Base-by-base conservation (phyloP, 148 eudicot species). In the Tetragonia tetragonoides region DNA sequence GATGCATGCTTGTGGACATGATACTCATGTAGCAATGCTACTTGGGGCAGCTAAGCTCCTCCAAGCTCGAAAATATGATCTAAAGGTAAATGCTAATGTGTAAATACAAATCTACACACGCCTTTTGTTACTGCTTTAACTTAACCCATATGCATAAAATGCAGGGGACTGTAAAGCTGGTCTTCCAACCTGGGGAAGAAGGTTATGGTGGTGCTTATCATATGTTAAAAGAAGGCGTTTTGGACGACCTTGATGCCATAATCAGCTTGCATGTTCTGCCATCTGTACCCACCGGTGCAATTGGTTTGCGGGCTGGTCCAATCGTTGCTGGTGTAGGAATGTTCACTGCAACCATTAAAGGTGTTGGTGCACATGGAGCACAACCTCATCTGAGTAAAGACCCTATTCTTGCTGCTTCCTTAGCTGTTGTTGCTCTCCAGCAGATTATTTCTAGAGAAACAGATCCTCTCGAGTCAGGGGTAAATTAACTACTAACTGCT, bases 1-100 rank as follows among this genome's bases (percentile, higher is more conserved):
- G 81, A 91, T 91, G 95, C 95, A 91, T 41, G 95, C 93, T 1
- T 91, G 95, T 40, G 95, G 95, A 42, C 95, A 91, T 47, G 95
- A 91, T 76, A 83, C 93, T 67, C 95, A 91, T 75, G 88, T 88
- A 3, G 87, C 95, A 21, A 91, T 91, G 95, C 78, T 91, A 54
- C 91, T 91, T 12, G 95, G 95, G 66, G 93, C 93, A 63, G 93
- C 95, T 47, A 91, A 87, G 84, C 76, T 91, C 70, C 89, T 91
- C 39, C 87, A 82, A 10, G 74, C 83, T 1, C 81, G 82, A 61
- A 84, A 79, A 68, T 78, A 89, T 78, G 83, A 84, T 10, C 77
- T 91, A 9, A 86, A 91, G 95, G 95, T 86, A 81, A 61, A 65
- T 34, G 18, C 17, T 24, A 9, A 38, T 23, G 6, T 64, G 39